A percentile compares a stretch with the other conserved stretches of the same genome.
Evolutionary conservation across 148 eudicot species (phyloP).

Genomic region (Nepenthes gracilis): DNA sequence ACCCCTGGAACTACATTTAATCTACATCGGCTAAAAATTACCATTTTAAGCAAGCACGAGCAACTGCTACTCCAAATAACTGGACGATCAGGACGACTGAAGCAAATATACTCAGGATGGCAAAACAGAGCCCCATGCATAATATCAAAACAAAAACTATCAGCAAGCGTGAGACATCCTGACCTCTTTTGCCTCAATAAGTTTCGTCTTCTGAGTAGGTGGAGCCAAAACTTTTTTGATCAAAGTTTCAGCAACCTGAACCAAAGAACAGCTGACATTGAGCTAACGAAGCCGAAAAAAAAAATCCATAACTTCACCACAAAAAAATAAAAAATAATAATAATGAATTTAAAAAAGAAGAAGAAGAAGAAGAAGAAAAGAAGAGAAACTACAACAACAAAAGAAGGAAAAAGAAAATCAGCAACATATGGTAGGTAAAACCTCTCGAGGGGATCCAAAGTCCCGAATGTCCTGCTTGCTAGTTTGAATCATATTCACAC

Average conservation of each 20-base stretch:
- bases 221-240: constrained; percentile 81
- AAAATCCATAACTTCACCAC: too few species aligned
- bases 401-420: too few species aligned
- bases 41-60: too few species aligned
- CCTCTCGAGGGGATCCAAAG: constrained; percentile 87
- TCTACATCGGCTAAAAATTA: too few species aligned
- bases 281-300: not conserved
- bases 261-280: constrained; percentile 3
- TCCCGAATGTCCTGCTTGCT: constrained; percentile 70
- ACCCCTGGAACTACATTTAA: too few species aligned
- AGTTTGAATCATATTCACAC: constrained; percentile 67
- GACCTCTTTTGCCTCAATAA: constrained; percentile 82
- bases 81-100: too few species aligned
- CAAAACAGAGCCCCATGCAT: too few species aligned
- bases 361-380: not conserved
- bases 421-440: constrained; percentile 8
- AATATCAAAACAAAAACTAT: too few species aligned
- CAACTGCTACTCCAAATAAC: too few species aligned
- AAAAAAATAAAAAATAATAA: too few species aligned
- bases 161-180: constrained; percentile 1
- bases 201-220: constrained; percentile 75
- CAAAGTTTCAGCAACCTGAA: constrained; percentile 81
- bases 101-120: too few species aligned
- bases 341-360: too few species aligned
- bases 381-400: not conserved